These are phyloP conservation scores for Colletotrichum filicis DNA, from an alignment of 2,329 filamentous ascomycete genomes.

Conservation along the genomic window DNA sequence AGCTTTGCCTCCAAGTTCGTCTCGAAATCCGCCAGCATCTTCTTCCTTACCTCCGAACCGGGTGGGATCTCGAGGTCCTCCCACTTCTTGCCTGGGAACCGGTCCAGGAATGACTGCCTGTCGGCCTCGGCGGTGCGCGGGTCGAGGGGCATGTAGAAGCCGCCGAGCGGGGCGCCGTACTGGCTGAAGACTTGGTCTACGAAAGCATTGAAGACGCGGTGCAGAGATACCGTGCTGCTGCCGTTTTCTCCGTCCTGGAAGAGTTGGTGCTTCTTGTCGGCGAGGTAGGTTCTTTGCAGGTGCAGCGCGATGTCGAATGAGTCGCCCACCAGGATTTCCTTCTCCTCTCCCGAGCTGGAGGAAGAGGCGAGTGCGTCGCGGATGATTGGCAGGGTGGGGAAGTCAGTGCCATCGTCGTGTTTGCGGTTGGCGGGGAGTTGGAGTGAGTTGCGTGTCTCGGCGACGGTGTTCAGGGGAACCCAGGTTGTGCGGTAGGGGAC, in stretches of 20 bases:
- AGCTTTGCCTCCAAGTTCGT: background rate
- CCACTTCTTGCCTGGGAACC: background rate
- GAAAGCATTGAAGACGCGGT: constrained; percentile 51
- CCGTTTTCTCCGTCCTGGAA: constrained; percentile 42
- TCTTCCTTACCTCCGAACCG: background rate
- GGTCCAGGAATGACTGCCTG: background rate
- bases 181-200: constrained; percentile 39
- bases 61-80: background rate
- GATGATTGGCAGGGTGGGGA: constrained; percentile 69
- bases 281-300: constrained; percentile 63
- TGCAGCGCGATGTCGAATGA: constrained; percentile 74
- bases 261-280: constrained; percentile 60
- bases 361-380: constrained; percentile 51
- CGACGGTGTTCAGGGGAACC: constrained; percentile 63
- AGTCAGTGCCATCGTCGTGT: constrained; percentile 66
- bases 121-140: background rate
- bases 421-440: constrained; percentile 61
- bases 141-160: constrained; percentile 1
- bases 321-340: constrained; percentile 60
- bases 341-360: background rate
- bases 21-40: background rate
- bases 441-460: constrained; percentile 57
- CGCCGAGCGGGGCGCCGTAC: background rate
- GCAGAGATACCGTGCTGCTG: constrained; percentile 43
- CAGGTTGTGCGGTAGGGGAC: constrained; percentile 53